Evolutionary conservation across 225 moss, liverwort and hornwort species (phyloP).

Genomic region (Antitrichia curtipendula): DNA sequence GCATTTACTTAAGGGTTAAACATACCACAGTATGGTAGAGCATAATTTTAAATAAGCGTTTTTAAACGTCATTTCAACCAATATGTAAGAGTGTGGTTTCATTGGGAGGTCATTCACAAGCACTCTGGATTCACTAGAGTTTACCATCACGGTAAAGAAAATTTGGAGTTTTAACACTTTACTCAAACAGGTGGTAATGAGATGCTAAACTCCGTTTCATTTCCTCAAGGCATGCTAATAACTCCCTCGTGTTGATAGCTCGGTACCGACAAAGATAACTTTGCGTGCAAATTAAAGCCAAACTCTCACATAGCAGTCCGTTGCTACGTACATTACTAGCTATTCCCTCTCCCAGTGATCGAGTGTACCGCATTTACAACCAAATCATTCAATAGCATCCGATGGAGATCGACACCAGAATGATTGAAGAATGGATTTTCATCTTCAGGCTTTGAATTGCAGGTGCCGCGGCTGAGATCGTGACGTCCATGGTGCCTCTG

Average conservation of each 20-base stretch:
- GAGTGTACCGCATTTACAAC: too few relatives aligned
- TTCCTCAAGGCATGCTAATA: too few relatives aligned
- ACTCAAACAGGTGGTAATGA: too few relatives aligned
- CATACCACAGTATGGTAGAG: neutral
- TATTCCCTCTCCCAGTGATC: neutral
- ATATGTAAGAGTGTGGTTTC: neutral
- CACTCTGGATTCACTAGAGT: neutral
- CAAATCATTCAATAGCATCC: neutral
- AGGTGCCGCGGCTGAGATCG: too few relatives aligned
- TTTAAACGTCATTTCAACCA: neutral
- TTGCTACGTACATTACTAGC: too few relatives aligned
- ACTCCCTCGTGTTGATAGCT: too few relatives aligned
- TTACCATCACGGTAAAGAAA: neutral
- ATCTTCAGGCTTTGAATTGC: neutral
- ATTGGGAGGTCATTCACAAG: neutral
- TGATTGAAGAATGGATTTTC: neutral
- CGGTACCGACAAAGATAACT: too few relatives aligned
- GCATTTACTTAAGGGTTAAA: too few relatives aligned
- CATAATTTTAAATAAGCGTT: neutral
- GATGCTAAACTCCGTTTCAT: too few relatives aligned
- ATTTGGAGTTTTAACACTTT: too few relatives aligned
- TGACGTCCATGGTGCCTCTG: too few relatives aligned
- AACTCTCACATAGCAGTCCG: neutral
- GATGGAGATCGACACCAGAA: neutral
- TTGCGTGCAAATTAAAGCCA: too few relatives aligned